These are phyloP conservation scores for Hordeum marinum DNA, from an alignment of 176 grass and related monocot species.

Conservation along the genomic window DNA sequence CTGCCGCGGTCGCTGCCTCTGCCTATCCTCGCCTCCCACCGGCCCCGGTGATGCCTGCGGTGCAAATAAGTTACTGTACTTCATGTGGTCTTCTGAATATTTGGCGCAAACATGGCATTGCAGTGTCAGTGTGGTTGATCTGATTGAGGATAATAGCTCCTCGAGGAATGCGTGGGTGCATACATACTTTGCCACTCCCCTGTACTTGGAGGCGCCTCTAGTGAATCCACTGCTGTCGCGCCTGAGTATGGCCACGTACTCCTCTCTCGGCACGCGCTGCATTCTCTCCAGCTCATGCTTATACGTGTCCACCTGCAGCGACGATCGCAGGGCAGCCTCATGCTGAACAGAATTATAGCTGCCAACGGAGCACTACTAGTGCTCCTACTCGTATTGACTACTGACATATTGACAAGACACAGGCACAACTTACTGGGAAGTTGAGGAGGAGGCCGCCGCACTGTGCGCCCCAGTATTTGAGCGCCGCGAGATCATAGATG, in stretches of 20 bases:
- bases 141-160: background rate
- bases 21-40: slow-evolving; percentile 61
- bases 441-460: slow-evolving; percentile 32
- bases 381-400: no score
- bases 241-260: slow-evolving; percentile 55
- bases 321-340: background rate
- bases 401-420: background rate
- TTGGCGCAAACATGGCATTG: background rate
- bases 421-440: slow-evolving; percentile 53
- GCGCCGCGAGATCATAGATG: slow-evolving; percentile 74
- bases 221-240: slow-evolving; percentile 77
- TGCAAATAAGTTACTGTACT: background rate
- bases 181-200: slow-evolving; percentile 67
- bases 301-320: slow-evolving; percentile 67
- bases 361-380: no score
- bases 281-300: slow-evolving; percentile 55
- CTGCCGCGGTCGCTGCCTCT: background rate
- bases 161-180: background rate
- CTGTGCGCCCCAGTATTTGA: slow-evolving; percentile 60
- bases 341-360: no score
- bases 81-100: no score
- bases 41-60: slow-evolving; percentile 42
- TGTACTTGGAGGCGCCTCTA: slow-evolving; percentile 72
- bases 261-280: slow-evolving; percentile 53
- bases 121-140: background rate